phyloP scores from a whole-genome alignment of 768 basidiomycete genomes.

The Coprinopsis sp. region DNA sequence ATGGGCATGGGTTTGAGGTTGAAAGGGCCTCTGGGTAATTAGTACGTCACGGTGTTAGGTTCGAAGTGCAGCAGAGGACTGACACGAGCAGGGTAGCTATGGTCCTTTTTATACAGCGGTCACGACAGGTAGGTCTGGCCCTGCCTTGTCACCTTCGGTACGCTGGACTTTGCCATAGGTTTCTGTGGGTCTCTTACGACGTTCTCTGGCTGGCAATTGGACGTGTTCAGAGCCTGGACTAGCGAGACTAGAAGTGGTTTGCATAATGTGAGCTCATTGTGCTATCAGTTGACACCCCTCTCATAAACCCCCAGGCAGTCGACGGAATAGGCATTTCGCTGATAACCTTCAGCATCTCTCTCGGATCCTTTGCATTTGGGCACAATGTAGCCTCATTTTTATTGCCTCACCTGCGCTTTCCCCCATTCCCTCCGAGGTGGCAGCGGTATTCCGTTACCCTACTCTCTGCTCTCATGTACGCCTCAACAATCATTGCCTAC shows the following conservation, averaged over 20 bases:
- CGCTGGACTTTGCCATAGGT: conserved; percentile 40
- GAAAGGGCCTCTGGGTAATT: conserved; percentile 67
- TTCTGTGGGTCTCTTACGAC: conserved; percentile 97
- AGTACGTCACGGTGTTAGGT: conserved; percentile 54
- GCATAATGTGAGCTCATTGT: conserved; percentile 51
- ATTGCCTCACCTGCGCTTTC: conserved; percentile 34
- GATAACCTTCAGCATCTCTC: conserved; percentile 71
- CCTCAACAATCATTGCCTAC: conserved; percentile 73
- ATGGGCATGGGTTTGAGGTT: conserved; percentile 80
- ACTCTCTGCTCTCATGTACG: conserved; percentile 63
- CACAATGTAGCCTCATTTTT: conserved; percentile 48
- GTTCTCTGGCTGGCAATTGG: conserved; percentile 93
- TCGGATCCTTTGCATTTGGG: conserved; percentile 78
- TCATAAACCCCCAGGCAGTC: conserved; percentile 52
- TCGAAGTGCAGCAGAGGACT: too few species aligned
- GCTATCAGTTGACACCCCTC: neutral
- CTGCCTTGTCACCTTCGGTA: neutral
- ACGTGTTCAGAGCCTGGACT: conserved; percentile 81
- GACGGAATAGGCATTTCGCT: conserved; percentile 80
- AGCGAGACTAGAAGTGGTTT: conserved; percentile 67
- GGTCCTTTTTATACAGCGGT: conserved; percentile 83
- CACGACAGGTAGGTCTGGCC: conserved; percentile 61
- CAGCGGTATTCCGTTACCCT: conserved; percentile 48
- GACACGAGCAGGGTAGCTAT: conserved; percentile 69
- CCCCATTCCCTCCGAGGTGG: conserved; percentile 30